Percentiles rank a stretch among this genome's conserved stretches.
Evolutionary conservation across 345 rosid genomes (phyloP).

Genomic region (Cardamine chenopodiifolia): DNA sequence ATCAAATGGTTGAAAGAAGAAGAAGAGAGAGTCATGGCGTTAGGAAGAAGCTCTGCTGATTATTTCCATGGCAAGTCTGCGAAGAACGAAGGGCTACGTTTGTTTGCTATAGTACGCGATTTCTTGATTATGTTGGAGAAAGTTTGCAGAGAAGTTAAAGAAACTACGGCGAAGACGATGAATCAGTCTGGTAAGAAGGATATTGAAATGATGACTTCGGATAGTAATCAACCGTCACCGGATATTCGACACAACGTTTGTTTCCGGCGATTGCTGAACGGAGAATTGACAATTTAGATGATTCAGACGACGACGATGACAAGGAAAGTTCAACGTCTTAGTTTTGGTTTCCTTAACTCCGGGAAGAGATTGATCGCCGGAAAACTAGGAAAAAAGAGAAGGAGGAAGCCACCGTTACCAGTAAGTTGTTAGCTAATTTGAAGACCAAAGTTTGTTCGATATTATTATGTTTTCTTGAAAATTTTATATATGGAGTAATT

Average conservation of each 20-base stretch:
- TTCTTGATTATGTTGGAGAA: constrained; percentile 80
- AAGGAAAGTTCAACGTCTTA: constrained; percentile 17
- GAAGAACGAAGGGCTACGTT: constrained; percentile 76
- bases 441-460: constrained; percentile 17
- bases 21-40: constrained; percentile 68
- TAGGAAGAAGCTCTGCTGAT: constrained; percentile 74
- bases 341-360: neutral
- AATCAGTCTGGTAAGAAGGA: constrained; percentile 45
- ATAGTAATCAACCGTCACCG: constrained; percentile 43
- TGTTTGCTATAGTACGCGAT: constrained; percentile 74
- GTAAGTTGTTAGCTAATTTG: constrained; percentile 15
- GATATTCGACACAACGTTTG: constrained; percentile 51
- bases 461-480: neutral
- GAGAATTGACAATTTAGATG: constrained; percentile 51
- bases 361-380: constrained; percentile 17
- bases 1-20: constrained; percentile 54
- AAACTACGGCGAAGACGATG: constrained; percentile 29
- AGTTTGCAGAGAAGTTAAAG: constrained; percentile 66
- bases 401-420: neutral
- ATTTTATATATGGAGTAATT: neutral
- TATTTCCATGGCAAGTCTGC: constrained; percentile 80
- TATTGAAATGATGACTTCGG: constrained; percentile 39
- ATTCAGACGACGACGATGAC: constrained; percentile 59
- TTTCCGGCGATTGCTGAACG: constrained; percentile 73
- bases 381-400: neutral